Conservation (phyloP, 345 rosid genomes). For the Sonneratia caseolaris region DNA sequence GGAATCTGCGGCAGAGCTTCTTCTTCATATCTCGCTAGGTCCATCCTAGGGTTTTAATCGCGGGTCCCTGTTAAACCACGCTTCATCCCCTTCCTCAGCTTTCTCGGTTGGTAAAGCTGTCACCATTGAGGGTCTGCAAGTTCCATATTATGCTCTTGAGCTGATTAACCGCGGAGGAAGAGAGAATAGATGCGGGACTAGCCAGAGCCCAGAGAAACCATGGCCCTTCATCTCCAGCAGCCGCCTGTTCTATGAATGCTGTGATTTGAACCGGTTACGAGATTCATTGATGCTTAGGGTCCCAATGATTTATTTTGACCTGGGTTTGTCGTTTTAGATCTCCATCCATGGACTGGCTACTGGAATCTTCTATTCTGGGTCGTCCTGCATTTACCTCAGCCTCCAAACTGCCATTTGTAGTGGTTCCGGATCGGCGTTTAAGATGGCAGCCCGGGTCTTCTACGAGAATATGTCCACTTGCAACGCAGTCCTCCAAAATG, state of each 20-base stretch:
- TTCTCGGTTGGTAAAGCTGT: not conserved
- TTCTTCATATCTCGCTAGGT: not conserved
- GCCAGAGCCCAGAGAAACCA: slow-evolving; percentile 3
- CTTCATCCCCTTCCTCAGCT: not conserved
- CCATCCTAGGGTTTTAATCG: not conserved
- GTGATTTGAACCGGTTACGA: not conserved
- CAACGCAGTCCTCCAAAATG: slow-evolving; percentile 1
- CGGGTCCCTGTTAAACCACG: not conserved
- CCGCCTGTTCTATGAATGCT: not conserved
- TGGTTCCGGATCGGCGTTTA: slow-evolving; percentile 18
- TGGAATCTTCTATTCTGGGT: slow-evolving; percentile 37
- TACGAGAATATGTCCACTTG: not conserved
- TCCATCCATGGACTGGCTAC: slow-evolving; percentile 15
- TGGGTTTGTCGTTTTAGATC: not conserved
- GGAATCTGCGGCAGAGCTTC: not conserved
- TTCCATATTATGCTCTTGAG: not conserved
- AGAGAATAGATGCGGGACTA: not conserved
- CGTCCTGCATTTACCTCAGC: slow-evolving; percentile 26
- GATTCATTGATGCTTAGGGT: not conserved
- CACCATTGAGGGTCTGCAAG: not conserved
- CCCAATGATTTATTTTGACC: not conserved
- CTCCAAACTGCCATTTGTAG: slow-evolving; percentile 17
- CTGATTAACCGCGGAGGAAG: not conserved
- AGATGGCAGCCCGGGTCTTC: slow-evolving; percentile 2
- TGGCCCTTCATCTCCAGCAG: not conserved